phyloP scores from a whole-genome alignment of 805 yeast species.

The Cyberlindnera misumaiensis region DNA sequence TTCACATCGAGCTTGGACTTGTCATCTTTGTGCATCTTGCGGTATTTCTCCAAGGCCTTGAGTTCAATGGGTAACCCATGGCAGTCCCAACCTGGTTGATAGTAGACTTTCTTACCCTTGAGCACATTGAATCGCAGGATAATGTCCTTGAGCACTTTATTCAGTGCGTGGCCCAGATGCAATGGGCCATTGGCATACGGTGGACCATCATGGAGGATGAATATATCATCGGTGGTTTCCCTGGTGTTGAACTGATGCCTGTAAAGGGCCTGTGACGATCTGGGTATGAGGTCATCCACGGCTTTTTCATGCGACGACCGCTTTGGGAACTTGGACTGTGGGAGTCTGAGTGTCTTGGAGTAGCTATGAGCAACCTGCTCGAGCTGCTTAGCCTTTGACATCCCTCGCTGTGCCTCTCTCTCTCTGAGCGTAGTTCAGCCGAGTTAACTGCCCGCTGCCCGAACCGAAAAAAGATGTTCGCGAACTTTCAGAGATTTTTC shows the following conservation, averaged over 20 bases:
- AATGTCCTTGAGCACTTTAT: conserved; percentile 84
- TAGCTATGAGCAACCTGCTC: conserved; percentile 13
- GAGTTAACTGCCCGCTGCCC: no score
- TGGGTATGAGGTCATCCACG: conserved; percentile 38
- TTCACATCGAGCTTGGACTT: conserved; percentile 31
- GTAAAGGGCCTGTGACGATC: conserved; percentile 56
- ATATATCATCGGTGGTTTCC: conserved; percentile 33
- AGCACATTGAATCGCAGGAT: conserved; percentile 65
- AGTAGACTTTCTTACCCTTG: conserved; percentile 55
- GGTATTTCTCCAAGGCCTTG: conserved; percentile 57
- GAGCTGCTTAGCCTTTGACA: background rate
- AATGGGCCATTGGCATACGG: conserved; percentile 96
- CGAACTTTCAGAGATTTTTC: background rate
- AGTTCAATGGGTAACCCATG: conserved; percentile 96
- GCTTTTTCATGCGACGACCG: conserved; percentile 45
- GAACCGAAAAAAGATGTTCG: no score
- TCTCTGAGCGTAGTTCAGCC: no score
- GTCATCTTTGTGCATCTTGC: conserved; percentile 27
- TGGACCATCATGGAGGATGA: conserved; percentile 91
- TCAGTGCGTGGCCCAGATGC: conserved; percentile 88
- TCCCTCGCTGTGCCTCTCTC: no score
- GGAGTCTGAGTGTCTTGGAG: conserved; percentile 37
- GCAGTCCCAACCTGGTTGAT: conserved; percentile 97
- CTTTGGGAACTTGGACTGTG: conserved; percentile 61
- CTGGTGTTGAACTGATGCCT: conserved; percentile 44